phyloP scores from a whole-genome alignment of 768 basidiomycete species.

The Serendipita sp. region DNA sequence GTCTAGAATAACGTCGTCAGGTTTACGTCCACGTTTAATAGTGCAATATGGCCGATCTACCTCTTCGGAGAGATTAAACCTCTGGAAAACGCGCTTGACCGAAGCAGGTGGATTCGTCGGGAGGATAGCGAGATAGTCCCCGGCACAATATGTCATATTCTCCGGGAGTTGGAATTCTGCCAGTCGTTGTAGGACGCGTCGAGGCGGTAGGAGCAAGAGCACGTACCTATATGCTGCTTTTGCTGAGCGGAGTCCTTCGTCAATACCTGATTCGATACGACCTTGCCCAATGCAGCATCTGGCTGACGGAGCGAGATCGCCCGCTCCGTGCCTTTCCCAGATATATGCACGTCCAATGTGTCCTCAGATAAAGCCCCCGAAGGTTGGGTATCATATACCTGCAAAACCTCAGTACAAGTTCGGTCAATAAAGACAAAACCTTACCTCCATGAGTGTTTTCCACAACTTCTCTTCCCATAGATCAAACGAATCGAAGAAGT shows the following conservation, averaged over 20 bases:
- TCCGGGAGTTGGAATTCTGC: constrained; percentile 8
- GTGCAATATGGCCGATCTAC: neutral
- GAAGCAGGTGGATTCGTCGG: constrained; percentile 6
- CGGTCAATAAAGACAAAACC: neutral
- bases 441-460: constrained; percentile 1
- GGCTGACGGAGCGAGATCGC: constrained; percentile 6
- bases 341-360: constrained; percentile 4
- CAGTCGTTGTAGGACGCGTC: neutral
- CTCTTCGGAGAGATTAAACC: constrained; percentile 2
- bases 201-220: neutral
- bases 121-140: constrained; percentile 11
- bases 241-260: neutral
- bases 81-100: neutral
- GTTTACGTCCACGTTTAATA: neutral
- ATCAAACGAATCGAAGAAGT: constrained; percentile 14
- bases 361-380: neutral
- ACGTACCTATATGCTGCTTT: constrained; percentile 7
- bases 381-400: neutral
- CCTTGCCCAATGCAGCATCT: constrained; percentile 1
- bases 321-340: neutral
- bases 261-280: neutral
- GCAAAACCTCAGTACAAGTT: neutral
- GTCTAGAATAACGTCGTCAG: neutral
- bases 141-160: constrained; percentile 5
- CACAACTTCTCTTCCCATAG: constrained; percentile 12